Conservation (phyloP, 2,329 filamentous ascomycete genomes). For the Penicillium sp. region DNA sequence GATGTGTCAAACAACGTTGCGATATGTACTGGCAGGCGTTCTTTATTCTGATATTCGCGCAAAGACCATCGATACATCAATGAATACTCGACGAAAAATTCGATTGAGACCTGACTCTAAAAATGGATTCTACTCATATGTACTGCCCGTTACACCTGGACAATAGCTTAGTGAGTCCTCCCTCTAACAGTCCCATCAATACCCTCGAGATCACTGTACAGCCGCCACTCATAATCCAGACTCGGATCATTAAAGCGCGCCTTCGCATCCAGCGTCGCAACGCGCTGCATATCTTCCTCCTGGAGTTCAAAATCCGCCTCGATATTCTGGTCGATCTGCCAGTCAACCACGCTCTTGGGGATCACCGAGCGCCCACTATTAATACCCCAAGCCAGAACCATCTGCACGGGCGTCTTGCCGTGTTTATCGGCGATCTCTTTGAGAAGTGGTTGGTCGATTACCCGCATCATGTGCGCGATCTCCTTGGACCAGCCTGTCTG, state of each 20-base stretch:
- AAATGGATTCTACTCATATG: too few relatives aligned
- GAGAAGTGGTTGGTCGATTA: conserved; percentile 56
- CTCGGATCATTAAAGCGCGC: conserved; percentile 60
- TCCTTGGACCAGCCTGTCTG: conserved; percentile 56
- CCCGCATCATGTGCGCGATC: conserved; percentile 53
- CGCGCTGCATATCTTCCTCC: conserved; percentile 25
- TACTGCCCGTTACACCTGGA: too few relatives aligned
- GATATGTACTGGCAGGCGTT: too few relatives aligned
- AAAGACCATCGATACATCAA: too few relatives aligned
- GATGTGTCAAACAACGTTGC: too few relatives aligned
- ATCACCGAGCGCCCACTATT: conserved; percentile 29
- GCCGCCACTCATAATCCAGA: conserved; percentile 32
- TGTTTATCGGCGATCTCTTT: conserved; percentile 59
- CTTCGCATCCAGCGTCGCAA: conserved; percentile 54
- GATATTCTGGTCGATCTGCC: conserved; percentile 32
- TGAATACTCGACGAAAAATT: too few relatives aligned
- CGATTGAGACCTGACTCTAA: too few relatives aligned
- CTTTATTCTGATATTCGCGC: too few relatives aligned
- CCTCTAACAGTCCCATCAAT: conserved; percentile 22
- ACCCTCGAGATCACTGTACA: conserved; percentile 25
- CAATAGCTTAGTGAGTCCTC: conserved; percentile 18
- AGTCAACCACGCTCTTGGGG: conserved; percentile 29
- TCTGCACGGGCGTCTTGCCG: conserved; percentile 58
- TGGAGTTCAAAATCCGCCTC: conserved; percentile 27
- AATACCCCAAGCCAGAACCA: conserved; percentile 40